Evolutionary conservation across 2,329 filamentous ascomycete species (phyloP).

Genomic region (Eutypella sp.): DNA sequence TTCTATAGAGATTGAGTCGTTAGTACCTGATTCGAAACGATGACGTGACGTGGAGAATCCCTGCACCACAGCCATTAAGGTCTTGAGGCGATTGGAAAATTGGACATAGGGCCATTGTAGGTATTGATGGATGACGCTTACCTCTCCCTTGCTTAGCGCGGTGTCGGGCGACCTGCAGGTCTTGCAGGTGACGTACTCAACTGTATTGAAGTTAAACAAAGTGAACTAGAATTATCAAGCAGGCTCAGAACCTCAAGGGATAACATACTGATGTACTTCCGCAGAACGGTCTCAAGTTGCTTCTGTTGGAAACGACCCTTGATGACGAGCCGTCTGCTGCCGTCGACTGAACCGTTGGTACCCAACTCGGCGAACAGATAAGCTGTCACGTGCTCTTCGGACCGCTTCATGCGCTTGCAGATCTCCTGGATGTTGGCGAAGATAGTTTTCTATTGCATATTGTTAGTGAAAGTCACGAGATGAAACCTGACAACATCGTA

Average conservation of each 20-base stretch:
- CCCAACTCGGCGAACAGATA: slow-evolving; percentile 98
- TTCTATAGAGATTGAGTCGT: slow-evolving; percentile 44
- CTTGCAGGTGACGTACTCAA: slow-evolving; percentile 99
- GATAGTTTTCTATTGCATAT: slow-evolving; percentile 70
- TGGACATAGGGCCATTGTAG: not conserved
- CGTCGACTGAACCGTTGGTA: slow-evolving; percentile 93
- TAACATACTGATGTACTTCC: slow-evolving; percentile 84
- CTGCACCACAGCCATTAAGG: no score
- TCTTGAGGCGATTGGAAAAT: not conserved
- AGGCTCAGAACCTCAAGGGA: not conserved
- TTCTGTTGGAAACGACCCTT: slow-evolving; percentile 99
- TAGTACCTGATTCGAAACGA: not conserved
- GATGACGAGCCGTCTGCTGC: slow-evolving; percentile 88
- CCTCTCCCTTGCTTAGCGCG: slow-evolving; percentile 92
- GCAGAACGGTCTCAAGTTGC: slow-evolving; percentile 94
- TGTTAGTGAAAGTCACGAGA: no score
- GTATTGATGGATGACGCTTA: not conserved
- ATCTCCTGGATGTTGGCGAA: slow-evolving; percentile 99
- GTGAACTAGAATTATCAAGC: slow-evolving; percentile 1
- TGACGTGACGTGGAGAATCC: not conserved
- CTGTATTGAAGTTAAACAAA: slow-evolving; percentile 38
- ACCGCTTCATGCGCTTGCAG: slow-evolving; percentile 98
- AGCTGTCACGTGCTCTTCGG: slow-evolving; percentile 93
- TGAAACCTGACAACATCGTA: not conserved
- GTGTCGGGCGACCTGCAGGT: slow-evolving; percentile 94